phyloP scores from a whole-genome alignment of 805 yeast genomes.

The Kurtzmaniella cleridarum region DNA sequence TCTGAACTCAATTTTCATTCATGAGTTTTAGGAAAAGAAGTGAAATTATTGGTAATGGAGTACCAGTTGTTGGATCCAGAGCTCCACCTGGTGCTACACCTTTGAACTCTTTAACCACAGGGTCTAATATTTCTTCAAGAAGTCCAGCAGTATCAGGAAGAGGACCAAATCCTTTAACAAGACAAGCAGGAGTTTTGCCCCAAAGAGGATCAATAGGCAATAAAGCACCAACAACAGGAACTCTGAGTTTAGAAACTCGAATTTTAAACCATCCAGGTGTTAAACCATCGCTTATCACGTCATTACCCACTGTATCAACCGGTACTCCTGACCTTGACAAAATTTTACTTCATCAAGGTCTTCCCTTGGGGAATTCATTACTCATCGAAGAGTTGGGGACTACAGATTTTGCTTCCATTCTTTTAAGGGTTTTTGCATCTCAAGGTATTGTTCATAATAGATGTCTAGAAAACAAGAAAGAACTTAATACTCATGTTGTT shows the following conservation, averaged over 20 bases:
- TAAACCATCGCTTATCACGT: constrained; percentile 70
- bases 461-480: constrained; percentile 24
- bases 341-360: constrained; percentile 72
- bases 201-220: constrained; percentile 2
- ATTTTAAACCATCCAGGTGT: constrained; percentile 47
- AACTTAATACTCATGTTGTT: constrained; percentile 51
- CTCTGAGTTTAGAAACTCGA: background rate
- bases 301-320: constrained; percentile 73
- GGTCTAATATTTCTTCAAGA: constrained; percentile 2
- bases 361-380: constrained; percentile 71
- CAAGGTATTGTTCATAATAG: constrained; percentile 72
- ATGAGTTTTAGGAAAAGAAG: constrained; percentile 42
- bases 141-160: constrained; percentile 3
- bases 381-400: constrained; percentile 80
- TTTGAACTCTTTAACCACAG: constrained; percentile 1
- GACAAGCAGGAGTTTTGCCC: constrained; percentile 5
- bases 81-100: constrained; percentile 3
- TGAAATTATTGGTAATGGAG: constrained; percentile 24
- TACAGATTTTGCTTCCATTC: constrained; percentile 76
- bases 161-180: constrained; percentile 3
- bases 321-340: constrained; percentile 76
- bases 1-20: background rate
- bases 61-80: constrained; percentile 4
- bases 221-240: background rate
- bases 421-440: constrained; percentile 64